phyloP scores from a whole-genome alignment of 2,329 filamentous ascomycete species.

The Westerdykella aurantiaca region DNA sequence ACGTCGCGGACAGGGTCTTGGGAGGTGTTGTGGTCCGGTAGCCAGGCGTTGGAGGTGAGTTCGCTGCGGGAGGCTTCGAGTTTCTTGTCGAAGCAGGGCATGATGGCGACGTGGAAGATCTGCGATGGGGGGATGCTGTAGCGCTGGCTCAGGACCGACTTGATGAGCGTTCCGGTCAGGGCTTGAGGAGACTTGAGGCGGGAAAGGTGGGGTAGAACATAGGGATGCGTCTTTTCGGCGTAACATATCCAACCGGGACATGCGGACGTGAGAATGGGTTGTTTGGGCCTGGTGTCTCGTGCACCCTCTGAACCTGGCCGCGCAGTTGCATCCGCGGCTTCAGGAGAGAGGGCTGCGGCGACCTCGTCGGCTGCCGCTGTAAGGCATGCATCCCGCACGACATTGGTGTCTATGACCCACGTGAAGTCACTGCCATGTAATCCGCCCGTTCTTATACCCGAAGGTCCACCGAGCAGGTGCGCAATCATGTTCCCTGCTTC shows the following conservation, averaged over 20 bases:
- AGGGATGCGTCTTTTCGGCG: conserved; percentile 94
- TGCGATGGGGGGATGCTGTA: conserved; percentile 67
- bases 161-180: conserved; percentile 80
- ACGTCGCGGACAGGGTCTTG: conserved; percentile 65
- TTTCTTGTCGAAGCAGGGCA: conserved; percentile 99
- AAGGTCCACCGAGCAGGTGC: conserved; percentile 65
- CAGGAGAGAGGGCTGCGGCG: conserved; percentile 29
- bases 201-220: conserved; percentile 86
- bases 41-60: conserved; percentile 75
- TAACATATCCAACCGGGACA: conserved; percentile 99
- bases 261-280: conserved; percentile 74
- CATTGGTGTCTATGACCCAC: conserved; percentile 88
- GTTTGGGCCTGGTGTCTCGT: conserved; percentile 44
- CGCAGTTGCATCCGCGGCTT: conserved; percentile 16
- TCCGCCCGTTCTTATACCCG: conserved; percentile 65
- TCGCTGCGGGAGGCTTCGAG: conserved; percentile 91
- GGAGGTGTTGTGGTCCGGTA: conserved; percentile 17
- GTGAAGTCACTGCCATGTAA: conserved; percentile 70
- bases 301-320: conserved; percentile 28
- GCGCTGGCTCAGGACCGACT: conserved; percentile 70
- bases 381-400: conserved; percentile 74
- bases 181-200: conserved; percentile 91
- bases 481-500: conserved; percentile 78
- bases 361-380: conserved; percentile 52
- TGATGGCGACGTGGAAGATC: conserved; percentile 92